These are phyloP conservation scores for Neurospora sp. DNA, from an alignment of 495 filamentous ascomycete genomes.

Conservation along the genomic window DNA sequence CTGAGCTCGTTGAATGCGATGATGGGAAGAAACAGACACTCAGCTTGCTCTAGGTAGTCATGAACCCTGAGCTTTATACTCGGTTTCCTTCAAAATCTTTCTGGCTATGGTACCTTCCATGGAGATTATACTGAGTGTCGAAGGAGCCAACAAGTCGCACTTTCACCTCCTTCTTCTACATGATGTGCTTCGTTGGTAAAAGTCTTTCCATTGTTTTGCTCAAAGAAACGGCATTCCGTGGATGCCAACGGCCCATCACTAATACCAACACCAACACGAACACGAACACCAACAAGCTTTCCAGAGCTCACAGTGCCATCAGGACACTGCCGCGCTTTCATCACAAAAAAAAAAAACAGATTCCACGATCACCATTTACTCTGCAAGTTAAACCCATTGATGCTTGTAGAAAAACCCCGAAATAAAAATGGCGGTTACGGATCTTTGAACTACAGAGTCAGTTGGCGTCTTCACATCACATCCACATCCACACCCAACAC, in stretches of 20 bases:
- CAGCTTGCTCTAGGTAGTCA: too few relatives aligned
- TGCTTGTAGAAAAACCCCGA: not conserved
- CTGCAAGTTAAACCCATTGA: rapidly evolving
- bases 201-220: not conserved
- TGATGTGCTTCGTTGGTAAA: too few relatives aligned
- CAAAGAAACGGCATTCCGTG: not conserved
- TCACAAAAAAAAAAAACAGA: too few relatives aligned
- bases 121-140: too few relatives aligned
- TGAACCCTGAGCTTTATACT: too few relatives aligned
- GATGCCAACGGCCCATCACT: not conserved
- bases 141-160: too few relatives aligned
- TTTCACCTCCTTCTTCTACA: too few relatives aligned
- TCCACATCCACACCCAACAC: not conserved
- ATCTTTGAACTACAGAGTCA: not conserved
- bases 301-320: not conserved
- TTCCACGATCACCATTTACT: rapidly evolving
- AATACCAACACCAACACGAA: not conserved
- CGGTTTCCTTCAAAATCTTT: too few relatives aligned
- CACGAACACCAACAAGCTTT: not conserved
- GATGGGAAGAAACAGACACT: too few relatives aligned
- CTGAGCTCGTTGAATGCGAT: too few relatives aligned
- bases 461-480: not conserved
- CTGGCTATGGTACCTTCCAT: too few relatives aligned
- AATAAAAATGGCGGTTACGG: not conserved
- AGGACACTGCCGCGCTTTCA: not conserved